Conservation (phyloP, 2,329 filamentous ascomycete species). For the Xenosphaeropsis pyriputrescens region DNA sequence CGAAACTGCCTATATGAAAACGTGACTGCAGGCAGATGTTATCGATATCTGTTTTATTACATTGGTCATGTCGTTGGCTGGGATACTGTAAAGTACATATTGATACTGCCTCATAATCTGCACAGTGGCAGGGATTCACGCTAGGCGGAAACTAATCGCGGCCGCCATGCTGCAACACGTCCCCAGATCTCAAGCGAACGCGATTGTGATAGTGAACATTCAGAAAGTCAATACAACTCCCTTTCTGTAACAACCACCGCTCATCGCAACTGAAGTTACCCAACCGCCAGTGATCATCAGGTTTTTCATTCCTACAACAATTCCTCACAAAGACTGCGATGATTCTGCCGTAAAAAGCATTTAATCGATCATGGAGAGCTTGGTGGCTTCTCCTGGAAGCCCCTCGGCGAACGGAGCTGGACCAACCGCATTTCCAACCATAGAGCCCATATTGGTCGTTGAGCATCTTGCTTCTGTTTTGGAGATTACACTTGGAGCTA, state of each 20-base stretch:
- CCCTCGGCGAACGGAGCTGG: constrained; percentile 14
- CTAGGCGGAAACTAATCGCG: no score
- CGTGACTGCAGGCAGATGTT: no score
- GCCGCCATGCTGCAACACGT: no score
- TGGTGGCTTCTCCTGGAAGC: constrained; percentile 13
- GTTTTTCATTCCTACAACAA: constrained; percentile 3
- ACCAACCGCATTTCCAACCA: constrained; percentile 28
- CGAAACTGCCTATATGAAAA: no score
- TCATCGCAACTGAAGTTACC: constrained; percentile 6
- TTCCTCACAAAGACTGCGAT: no score
- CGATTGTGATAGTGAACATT: neutral
- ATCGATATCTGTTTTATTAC: no score
- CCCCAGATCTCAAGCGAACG: no score
- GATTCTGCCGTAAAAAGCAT: no score
- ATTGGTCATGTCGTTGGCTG: no score
- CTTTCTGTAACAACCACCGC: constrained; percentile 4
- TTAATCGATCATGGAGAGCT: constrained; percentile 13
- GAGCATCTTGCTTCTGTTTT: constrained; percentile 60
- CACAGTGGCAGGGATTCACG: no score
- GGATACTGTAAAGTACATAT: no score
- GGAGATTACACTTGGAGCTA: constrained; percentile 60
- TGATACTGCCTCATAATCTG: no score
- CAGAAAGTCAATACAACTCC: constrained; percentile 1
- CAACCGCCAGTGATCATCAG: constrained; percentile 6
- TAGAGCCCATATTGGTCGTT: constrained; percentile 56